Percentiles rank a stretch among this genome's conserved stretches.
These are phyloP conservation scores for Hygrocybe coccinea DNA, from an alignment of 768 basidiomycete species.

Conservation along the genomic window DNA sequence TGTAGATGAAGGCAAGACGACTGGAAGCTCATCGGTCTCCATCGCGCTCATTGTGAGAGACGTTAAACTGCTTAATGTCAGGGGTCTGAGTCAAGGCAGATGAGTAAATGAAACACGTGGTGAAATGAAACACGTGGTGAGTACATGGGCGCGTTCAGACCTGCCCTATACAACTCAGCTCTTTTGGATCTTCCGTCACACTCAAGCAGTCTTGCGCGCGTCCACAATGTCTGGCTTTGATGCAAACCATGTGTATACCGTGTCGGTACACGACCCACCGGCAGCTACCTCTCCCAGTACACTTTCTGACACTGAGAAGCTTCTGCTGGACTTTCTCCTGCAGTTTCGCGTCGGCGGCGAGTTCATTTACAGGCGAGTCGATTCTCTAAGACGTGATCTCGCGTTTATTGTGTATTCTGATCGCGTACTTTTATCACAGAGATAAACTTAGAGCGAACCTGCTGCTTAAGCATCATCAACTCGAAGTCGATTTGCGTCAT, in stretches of 20 bases:
- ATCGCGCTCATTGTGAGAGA: conserved; percentile 48
- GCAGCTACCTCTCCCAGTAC: conserved; percentile 57
- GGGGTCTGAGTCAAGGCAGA: too few relatives aligned
- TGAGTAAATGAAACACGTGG: too few relatives aligned
- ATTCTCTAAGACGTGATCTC: background rate
- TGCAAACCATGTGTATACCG: conserved; percentile 71
- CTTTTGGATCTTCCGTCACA: background rate
- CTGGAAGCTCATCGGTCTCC: conserved; percentile 74
- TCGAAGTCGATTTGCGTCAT: conserved; percentile 82
- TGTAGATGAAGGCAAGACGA: conserved; percentile 66
- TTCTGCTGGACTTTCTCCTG: conserved; percentile 80
- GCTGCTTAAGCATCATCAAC: conserved; percentile 78
- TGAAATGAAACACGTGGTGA: background rate
- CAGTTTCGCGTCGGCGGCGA: conserved; percentile 85
- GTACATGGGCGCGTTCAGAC: background rate
- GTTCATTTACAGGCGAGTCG: conserved; percentile 80
- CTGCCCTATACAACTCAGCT: conserved; percentile 1
- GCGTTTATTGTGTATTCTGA: background rate
- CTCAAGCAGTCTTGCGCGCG: conserved; percentile 15
- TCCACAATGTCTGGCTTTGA: conserved; percentile 82
- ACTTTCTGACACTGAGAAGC: conserved; percentile 75
- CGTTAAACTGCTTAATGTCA: too few relatives aligned
- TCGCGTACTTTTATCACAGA: conserved; percentile 33
- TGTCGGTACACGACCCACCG: conserved; percentile 67
- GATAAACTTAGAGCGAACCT: conserved; percentile 89